phyloP scores from a whole-genome alignment of 192 early-diverging fungal genomes.

The Coemansia sp. region DNA sequence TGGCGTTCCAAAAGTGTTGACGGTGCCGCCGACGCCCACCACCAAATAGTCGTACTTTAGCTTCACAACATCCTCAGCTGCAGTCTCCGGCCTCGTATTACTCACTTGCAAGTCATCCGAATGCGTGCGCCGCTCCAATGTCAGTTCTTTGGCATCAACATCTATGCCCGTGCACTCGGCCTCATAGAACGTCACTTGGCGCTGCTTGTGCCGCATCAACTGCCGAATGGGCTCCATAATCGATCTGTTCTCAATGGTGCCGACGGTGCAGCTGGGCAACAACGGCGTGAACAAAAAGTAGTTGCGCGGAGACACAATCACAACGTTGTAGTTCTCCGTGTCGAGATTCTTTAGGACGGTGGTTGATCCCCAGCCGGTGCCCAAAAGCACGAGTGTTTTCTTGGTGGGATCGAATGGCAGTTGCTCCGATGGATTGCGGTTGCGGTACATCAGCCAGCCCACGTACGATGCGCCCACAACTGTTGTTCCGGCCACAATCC shows the following conservation, averaged over 20 bases:
- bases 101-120: constrained; percentile 56
- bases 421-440: constrained; percentile 46
- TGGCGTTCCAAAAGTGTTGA: constrained; percentile 81
- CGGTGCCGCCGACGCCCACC: constrained; percentile 74
- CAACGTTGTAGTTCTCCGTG: constrained; percentile 64
- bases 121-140: constrained; percentile 63
- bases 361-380: constrained; percentile 62
- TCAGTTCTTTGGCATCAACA: constrained; percentile 72
- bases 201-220: constrained; percentile 82
- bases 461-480: constrained; percentile 27
- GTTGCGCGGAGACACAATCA: constrained; percentile 78
- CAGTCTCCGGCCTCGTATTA: constrained; percentile 54
- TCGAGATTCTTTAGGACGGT: constrained; percentile 69
- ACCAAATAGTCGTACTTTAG: constrained; percentile 80
- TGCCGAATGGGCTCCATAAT: constrained; percentile 83
- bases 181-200: constrained; percentile 83
- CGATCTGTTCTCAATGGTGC: constrained; percentile 82
- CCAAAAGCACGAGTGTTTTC: constrained; percentile 51
- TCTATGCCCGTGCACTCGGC: constrained; percentile 90
- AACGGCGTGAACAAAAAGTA: constrained; percentile 88
- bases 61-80: constrained; percentile 11
- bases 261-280: constrained; percentile 77
- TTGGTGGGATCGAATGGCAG: constrained; percentile 54
- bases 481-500: constrained; percentile 25
- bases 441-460: constrained; percentile 50